A percentile compares a stretch with the other conserved stretches of the same genome.
Evolutionary conservation across 331 rosid species (phyloP).

Genomic region (Arachis monticola): DNA sequence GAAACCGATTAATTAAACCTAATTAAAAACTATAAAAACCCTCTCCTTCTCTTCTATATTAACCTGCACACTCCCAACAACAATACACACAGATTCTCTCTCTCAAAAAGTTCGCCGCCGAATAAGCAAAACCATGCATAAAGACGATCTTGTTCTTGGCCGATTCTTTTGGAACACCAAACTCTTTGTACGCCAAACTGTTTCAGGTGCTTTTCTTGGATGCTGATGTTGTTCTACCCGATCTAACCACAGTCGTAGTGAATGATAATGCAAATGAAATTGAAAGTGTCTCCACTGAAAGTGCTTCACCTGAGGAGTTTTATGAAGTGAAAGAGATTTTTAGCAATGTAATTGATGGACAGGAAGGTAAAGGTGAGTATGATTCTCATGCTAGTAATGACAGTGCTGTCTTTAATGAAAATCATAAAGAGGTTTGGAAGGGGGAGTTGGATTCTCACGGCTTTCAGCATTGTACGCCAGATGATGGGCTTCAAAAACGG

Average conservation of each 20-base stretch:
- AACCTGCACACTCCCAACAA: no score
- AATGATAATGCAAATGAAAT: slow-evolving; percentile 73
- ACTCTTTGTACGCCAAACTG: slow-evolving; percentile 21
- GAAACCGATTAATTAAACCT: no score
- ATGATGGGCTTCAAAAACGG: slow-evolving; percentile 63
- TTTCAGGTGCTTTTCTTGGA: slow-evolving; percentile 97
- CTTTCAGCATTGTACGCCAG: slow-evolving; percentile 75
- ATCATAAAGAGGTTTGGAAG: slow-evolving; percentile 68
- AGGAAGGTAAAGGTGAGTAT: slow-evolving; percentile 66
- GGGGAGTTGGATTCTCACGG: slow-evolving; percentile 72
- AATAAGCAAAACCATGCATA: no score
- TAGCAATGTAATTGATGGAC: slow-evolving; percentile 80
- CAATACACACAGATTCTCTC: no score
- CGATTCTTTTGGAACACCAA: no score
- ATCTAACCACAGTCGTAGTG: slow-evolving; percentile 68
- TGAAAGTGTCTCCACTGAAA: slow-evolving; percentile 72
- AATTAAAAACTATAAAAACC: no score
- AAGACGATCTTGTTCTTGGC: no score
- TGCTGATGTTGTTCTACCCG: slow-evolving; percentile 88
- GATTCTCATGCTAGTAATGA: slow-evolving; percentile 53
- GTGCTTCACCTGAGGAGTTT: slow-evolving; percentile 91
- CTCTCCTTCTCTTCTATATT: no score
- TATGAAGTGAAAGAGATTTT: slow-evolving; percentile 97
- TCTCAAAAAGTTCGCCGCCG: no score
- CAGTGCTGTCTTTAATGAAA: slow-evolving; percentile 45